Base-by-base conservation (phyloP, 2,329 filamentous ascomycete species). In the Zalaria sp. region DNA sequence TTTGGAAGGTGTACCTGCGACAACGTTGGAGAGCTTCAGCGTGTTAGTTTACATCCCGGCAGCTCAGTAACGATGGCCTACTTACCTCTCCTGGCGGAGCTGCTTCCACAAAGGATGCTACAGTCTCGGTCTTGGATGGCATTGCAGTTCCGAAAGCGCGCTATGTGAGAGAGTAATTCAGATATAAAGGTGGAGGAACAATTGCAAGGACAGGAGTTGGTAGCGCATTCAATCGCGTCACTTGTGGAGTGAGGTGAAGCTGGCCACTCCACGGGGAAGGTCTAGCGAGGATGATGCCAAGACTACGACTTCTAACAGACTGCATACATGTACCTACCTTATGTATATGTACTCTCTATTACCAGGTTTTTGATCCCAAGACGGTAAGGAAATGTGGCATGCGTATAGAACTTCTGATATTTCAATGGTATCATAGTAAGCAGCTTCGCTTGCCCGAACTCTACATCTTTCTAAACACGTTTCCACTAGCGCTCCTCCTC, bases 71-170 rank as follows among this genome's bases (percentile, higher is more conserved):
- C 48, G 47, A 35, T 42, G 42, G 48, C 47, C 49, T 49, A 61
- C 66, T 54, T 76, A 94, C 89, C 82, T 98, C 91, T 70, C 91
- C 91, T 25, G 91, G 91, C 38, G 91, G 91, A 55, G 91, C 87
- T 57, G 86, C 85, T 68, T 93, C 81, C 50, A 98, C 81, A 62
- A 96, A 98, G 40, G 87, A 81, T 51, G 87, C 59, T 39, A 71
- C 59, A 25, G 64, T 65, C 43, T 53, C 49, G 39, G 53, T 50
- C 47, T 57, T 59, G 38, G 61, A 60, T 54, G 61, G 55, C 45
- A 43, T 57, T 18, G 18, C 18, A 18, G 18, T 18, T 18, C 18
- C 18, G 18, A 18, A 18, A 2, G 2, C 18, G 18, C 18, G 18
- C 18, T 18, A 18, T 18, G 18, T 18, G 18, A 18, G 18, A 2